Conservation (phyloP, 2,329 filamentous ascomycete genomes). For the Diaporthe citri region DNA sequence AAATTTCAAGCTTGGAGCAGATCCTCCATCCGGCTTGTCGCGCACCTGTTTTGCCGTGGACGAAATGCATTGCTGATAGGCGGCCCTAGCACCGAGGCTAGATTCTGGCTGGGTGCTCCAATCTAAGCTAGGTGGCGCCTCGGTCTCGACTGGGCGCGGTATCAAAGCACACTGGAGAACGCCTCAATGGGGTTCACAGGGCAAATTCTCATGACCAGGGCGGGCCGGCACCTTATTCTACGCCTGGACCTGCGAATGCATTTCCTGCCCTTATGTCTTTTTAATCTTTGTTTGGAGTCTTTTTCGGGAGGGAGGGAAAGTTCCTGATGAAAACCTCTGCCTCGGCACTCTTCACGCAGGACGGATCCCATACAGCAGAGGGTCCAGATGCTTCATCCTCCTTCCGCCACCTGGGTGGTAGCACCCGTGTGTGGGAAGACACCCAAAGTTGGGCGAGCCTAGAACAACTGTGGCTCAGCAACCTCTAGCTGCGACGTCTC, state of each 20-base stretch:
- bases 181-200: not conserved
- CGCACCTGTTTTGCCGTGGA: conserved; percentile 1
- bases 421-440: conserved; percentile 6
- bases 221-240: too few species aligned
- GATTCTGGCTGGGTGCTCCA: conserved; percentile 5
- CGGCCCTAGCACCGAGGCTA: conserved; percentile 31
- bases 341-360: not conserved
- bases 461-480: conserved; percentile 45
- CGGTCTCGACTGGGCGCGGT: not conserved
- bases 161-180: conserved; percentile 8
- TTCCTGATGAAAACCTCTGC: not conserved
- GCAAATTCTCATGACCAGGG: not conserved
- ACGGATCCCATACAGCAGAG: not conserved
- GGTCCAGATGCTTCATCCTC: conserved; percentile 1
- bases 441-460: conserved; percentile 34
- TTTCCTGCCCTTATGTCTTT: not conserved
- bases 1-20: not conserved
- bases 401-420: conserved; percentile 10
- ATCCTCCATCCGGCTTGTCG: not conserved
- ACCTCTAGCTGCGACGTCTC: conserved; percentile 30
- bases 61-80: conserved; percentile 22
- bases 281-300: not conserved
- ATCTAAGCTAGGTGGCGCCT: conserved; percentile 19
- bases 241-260: not conserved
- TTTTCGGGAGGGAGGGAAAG: not conserved